Evolutionary conservation across 1,284 basidiomycete genomes (phyloP).

Genomic region (Trametes pubescens): DNA sequence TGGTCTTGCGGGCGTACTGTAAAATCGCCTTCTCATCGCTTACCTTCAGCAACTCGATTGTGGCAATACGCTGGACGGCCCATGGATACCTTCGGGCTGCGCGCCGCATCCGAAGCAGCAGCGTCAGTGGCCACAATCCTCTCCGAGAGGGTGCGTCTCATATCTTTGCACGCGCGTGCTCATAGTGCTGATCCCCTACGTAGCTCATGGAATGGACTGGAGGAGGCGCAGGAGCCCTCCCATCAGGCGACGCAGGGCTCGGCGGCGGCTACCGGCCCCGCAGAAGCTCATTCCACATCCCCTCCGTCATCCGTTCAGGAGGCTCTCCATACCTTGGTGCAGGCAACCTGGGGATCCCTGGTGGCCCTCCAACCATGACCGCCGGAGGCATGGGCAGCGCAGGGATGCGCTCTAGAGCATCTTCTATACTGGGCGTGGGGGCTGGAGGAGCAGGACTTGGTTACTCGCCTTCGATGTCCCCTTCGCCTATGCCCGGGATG

Average conservation of each 20-base stretch:
- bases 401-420: not conserved
- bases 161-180: no score
- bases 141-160: conserved; percentile 19
- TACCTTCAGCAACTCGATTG: conserved; percentile 23
- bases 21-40: not conserved
- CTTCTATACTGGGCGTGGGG: not conserved
- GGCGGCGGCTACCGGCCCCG: conserved; percentile 13
- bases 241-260: not conserved
- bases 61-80: conserved; percentile 34
- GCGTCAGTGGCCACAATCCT: conserved; percentile 26
- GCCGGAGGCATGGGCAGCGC: not conserved
- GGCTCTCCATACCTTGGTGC: conserved; percentile 13
- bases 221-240: not conserved
- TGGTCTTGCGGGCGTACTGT: no score
- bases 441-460: not conserved
- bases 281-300: conserved; percentile 13
- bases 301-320: conserved; percentile 17
- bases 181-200: not conserved
- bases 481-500: not conserved
- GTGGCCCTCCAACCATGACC: not conserved
- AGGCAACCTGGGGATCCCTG: conserved; percentile 4
- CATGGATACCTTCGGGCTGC: conserved; percentile 29
- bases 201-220: conserved; percentile 6
- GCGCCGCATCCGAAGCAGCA: conserved; percentile 32
- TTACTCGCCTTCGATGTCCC: not conserved